These are phyloP conservation scores for Hibiscus syriacus DNA, from an alignment of 345 rosid genomes.

Conservation along the genomic window DNA sequence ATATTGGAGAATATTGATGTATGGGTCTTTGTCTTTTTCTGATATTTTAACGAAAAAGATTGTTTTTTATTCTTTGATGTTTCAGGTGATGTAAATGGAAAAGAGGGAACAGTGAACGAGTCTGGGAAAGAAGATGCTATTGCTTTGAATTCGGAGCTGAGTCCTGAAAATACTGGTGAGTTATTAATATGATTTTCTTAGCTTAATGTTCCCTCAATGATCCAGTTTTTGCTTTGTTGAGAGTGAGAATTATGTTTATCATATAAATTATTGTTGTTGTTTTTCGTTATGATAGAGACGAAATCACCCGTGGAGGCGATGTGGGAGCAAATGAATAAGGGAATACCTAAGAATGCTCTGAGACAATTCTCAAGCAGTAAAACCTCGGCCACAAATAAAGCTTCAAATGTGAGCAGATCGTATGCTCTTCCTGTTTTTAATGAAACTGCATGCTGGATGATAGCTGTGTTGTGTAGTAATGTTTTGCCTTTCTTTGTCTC, in stretches of 20 bases:
- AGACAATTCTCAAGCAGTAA: conserved; percentile 25
- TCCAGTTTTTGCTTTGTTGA: background rate
- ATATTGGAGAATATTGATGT: background rate
- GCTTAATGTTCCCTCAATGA: background rate
- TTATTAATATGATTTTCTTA: background rate
- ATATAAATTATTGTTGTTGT: background rate
- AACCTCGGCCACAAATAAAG: conserved; percentile 16
- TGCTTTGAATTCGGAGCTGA: conserved; percentile 16
- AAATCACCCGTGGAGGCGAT: conserved; percentile 39
- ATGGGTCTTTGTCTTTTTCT: background rate
- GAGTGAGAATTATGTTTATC: background rate
- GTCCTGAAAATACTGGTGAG: conserved; percentile 27
- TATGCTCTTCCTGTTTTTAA: background rate
- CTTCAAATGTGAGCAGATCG: conserved; percentile 35
- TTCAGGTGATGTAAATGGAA: conserved; percentile 20
- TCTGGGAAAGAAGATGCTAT: conserved; percentile 20
- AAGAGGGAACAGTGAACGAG: conserved; percentile 25
- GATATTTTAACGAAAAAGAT: background rate
- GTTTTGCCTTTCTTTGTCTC: background rate
- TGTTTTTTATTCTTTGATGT: background rate
- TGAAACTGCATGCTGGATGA: background rate
- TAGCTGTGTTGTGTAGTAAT: background rate
- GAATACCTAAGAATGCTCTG: conserved; percentile 23
- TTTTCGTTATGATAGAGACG: conserved; percentile 18
- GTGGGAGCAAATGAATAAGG: conserved; percentile 71